Base-by-base conservation (phyloP, 495 filamentous ascomycete species). In the Xylaria intraflava region DNA sequence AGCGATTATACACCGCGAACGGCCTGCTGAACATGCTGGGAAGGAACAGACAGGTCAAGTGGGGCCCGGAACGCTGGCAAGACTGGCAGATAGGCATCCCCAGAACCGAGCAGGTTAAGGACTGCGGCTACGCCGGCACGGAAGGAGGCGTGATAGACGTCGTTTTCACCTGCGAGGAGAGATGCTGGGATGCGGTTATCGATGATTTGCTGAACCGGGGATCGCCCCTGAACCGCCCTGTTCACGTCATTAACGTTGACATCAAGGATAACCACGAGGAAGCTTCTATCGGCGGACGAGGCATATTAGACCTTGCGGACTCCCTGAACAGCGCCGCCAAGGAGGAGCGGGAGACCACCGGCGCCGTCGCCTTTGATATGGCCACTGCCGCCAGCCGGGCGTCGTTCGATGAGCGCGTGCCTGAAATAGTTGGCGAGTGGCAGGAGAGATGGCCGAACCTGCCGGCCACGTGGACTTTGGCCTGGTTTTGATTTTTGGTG, bases 241-340 rank as follows among this genome's bases (percentile, higher is more conserved):
- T 99, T 9, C 93, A 99, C 65, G 86, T 99, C 51, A 90, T 99
- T 72, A 97, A 96, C 64, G 85, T 99, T 45, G 93, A 96, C 68
- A 97, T 99, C 65, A 92, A 86, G 68, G 94, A 99, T 72, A 99
- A 97, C 62, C 92, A 97, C 65, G 90, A 97, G 62, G 94, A 99
- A 62, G 94, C 94, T 0, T 75, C 90, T 11, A 78, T 96, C 3
- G 94, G 93, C 8, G 94, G 94, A 10, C 85, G 82, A 55, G 94
- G 88, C 6, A 99, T 99, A 46, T 78, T 96, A 23, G 94, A 97
- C 60, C 76, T 99, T 33, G 94, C 93, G 0, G 83, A 90, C 58
- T 83, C 83, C 29, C 68, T 99, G 51, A 96, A 96, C 61, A 78
- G 79, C n/a, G 87, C 84, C 0, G 94, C 94, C 3, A 70, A 68